Percentiles rank a stretch among this genome's conserved stretches.
Conservation (phyloP, 148 eudicot genomes). For the Diospyros lotus region DNA sequence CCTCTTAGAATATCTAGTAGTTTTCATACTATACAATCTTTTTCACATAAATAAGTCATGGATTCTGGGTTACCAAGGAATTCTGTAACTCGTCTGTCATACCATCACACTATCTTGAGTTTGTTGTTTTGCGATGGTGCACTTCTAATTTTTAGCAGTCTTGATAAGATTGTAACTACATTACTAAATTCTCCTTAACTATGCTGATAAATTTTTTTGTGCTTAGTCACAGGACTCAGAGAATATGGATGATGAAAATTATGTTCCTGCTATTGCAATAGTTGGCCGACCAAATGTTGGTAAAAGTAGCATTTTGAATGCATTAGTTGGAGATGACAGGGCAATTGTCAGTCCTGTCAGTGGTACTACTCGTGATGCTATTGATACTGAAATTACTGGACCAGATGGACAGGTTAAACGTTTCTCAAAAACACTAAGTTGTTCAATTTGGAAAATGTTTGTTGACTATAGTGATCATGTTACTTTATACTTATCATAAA, state of each 20-base stretch:
- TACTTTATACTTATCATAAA: background rate
- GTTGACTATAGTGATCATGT: background rate
- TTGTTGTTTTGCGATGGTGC: background rate
- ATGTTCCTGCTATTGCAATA: conserved; percentile 79
- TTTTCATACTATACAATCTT: too few relatives aligned
- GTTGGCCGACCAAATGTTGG: conserved; percentile 99
- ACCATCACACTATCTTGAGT: too few relatives aligned
- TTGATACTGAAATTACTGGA: conserved; percentile 83
- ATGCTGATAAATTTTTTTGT: conserved; percentile 4
- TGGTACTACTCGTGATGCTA: conserved; percentile 99
- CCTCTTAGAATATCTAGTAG: too few relatives aligned
- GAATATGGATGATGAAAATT: conserved; percentile 49
- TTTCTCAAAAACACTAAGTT: background rate
- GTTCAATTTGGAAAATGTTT: background rate
- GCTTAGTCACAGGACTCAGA: conserved; percentile 42
- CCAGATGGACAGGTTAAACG: conserved; percentile 85
- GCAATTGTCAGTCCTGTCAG: conserved; percentile 97
- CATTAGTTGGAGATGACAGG: conserved; percentile 96
- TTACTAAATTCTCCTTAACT: background rate
- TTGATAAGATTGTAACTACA: background rate
- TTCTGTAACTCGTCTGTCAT: too few relatives aligned
- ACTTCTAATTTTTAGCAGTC: background rate
- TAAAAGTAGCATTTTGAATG: conserved; percentile 95
- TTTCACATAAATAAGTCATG: too few relatives aligned
- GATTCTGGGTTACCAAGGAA: too few relatives aligned